Conservation (phyloP, 352 stramenopile genomes). For the Globisporangium recalcitrans region DNA sequence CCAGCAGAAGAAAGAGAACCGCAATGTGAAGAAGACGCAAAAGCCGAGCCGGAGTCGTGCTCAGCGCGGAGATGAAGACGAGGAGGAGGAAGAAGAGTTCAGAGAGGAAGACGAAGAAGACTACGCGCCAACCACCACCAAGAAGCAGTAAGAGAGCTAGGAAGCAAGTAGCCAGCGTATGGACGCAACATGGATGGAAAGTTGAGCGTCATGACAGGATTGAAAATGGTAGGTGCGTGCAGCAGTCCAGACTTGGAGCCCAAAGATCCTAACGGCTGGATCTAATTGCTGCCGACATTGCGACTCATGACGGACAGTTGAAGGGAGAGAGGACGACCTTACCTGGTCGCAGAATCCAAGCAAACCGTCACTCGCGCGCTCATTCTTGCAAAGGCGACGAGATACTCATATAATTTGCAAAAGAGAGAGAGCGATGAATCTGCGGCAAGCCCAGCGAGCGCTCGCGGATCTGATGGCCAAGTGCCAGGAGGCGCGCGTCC, state of each 20-base stretch:
- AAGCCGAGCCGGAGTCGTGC: background rate
- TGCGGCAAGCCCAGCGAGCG: constrained; percentile 52
- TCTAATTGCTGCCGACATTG: background rate
- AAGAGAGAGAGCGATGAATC: constrained; percentile 36
- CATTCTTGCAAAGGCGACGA: background rate
- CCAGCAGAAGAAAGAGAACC: background rate
- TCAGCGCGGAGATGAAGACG: background rate
- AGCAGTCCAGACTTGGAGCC: too few relatives aligned
- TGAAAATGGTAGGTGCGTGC: too few relatives aligned
- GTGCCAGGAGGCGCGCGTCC: constrained; percentile 52
- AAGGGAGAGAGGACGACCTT: too few relatives aligned
- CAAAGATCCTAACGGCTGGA: constrained; percentile 1
- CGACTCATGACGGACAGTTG: too few relatives aligned
- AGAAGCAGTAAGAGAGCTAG: background rate
- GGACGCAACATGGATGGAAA: too few relatives aligned
- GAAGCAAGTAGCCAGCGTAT: too few relatives aligned
- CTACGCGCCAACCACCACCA: background rate
- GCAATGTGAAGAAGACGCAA: background rate
- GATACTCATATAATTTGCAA: background rate
- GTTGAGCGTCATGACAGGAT: too few relatives aligned
- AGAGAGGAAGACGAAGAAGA: background rate
- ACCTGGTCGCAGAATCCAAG: background rate
- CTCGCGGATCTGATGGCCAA: constrained; percentile 56
- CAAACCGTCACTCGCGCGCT: background rate
- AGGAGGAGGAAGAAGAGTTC: constrained; percentile 16